Evolutionary conservation across 768 basidiomycete genomes (phyloP).

Genomic region (Leccinum obscurum): DNA sequence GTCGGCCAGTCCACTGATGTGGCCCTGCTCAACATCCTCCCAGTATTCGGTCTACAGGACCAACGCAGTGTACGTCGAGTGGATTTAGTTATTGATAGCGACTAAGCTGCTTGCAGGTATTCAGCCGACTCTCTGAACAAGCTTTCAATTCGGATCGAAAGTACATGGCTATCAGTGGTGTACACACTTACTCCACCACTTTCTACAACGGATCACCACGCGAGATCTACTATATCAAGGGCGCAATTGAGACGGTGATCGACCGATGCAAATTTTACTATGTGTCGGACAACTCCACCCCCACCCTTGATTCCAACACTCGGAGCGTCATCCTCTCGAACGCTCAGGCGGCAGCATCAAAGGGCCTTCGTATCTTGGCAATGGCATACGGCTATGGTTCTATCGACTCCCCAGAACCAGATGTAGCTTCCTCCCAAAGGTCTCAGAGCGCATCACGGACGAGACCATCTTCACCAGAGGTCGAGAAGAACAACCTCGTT

Average conservation of each 20-base stretch:
- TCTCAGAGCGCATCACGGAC: slow-evolving; percentile 27
- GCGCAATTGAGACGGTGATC: slow-evolving; percentile 86
- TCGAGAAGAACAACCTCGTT: slow-evolving; percentile 57
- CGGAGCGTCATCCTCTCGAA: slow-evolving; percentile 66
- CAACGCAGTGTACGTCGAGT: slow-evolving; percentile 58
- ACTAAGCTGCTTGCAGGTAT: slow-evolving; percentile 44
- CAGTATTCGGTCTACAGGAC: slow-evolving; percentile 65
- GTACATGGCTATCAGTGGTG: slow-evolving; percentile 88
- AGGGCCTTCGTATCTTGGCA: slow-evolving; percentile 84
- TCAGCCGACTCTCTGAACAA: slow-evolving; percentile 72
- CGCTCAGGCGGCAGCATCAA: slow-evolving; percentile 68
- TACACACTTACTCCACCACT: slow-evolving; percentile 42
- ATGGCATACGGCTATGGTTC: slow-evolving; percentile 87
- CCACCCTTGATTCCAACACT: slow-evolving; percentile 68
- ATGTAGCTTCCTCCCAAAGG: slow-evolving; percentile 17
- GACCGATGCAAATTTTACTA: slow-evolving; percentile 88
- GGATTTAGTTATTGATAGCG: neutral
- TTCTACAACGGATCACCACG: slow-evolving; percentile 38
- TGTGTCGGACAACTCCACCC: slow-evolving; percentile 87
- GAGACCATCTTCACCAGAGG: slow-evolving; percentile 34
- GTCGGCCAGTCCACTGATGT: slow-evolving; percentile 95
- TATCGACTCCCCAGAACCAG: slow-evolving; percentile 39
- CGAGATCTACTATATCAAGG: slow-evolving; percentile 90
- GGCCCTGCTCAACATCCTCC: slow-evolving; percentile 79
- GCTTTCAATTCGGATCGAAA: slow-evolving; percentile 95